These are phyloP conservation scores for Ophiostoma sp. DNA, from an alignment of 2,329 filamentous ascomycete species.

Conservation along the genomic window DNA sequence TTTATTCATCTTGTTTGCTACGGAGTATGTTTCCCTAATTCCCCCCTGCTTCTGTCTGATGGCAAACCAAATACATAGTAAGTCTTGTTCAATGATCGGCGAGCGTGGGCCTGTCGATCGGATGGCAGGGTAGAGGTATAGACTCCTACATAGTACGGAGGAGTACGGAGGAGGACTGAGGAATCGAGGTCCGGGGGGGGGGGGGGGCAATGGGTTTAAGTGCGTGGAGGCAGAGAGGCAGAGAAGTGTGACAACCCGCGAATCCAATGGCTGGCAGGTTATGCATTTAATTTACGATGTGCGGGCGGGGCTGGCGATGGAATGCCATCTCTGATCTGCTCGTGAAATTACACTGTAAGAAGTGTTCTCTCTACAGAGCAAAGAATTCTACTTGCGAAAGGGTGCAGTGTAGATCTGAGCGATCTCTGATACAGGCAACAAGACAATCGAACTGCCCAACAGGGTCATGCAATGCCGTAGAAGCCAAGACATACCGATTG, in stretches of 20 bases:
- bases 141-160: not conserved
- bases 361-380: too few species aligned
- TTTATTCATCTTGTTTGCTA: not conserved
- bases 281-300: too few species aligned
- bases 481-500: not conserved
- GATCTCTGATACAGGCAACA: not conserved
- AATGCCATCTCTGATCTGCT: too few species aligned
- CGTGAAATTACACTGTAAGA: too few species aligned
- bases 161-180: too few species aligned
- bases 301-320: too few species aligned
- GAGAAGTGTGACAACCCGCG: too few species aligned
- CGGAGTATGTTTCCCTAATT: not conserved
- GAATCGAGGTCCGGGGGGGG: too few species aligned
- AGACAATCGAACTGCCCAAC: not conserved
- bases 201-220: too few species aligned
- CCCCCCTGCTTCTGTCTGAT: not conserved
- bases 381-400: not conserved
- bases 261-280: too few species aligned
- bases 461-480: not conserved
- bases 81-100: not conserved
- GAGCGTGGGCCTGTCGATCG: not conserved
- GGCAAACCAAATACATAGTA: not conserved
- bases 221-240: too few species aligned
- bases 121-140: not conserved
- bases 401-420: not conserved